Evolutionary conservation across 257 asterid species (phyloP).

Genomic region (Fraxinus anomala): DNA sequence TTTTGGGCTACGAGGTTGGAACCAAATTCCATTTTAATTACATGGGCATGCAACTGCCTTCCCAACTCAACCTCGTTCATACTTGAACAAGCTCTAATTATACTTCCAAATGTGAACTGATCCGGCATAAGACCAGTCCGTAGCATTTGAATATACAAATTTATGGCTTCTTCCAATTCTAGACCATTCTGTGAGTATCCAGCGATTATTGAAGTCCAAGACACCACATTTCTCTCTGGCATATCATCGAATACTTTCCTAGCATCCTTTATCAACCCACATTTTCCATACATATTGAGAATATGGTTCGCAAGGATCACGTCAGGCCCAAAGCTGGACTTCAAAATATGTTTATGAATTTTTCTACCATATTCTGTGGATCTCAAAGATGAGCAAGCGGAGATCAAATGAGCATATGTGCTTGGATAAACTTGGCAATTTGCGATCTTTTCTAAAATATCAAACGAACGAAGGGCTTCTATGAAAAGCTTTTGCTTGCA

Average conservation of each 20-base stretch:
- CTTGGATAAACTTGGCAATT: constrained; percentile 40
- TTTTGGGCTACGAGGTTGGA: constrained; percentile 66
- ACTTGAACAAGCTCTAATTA: constrained; percentile 60
- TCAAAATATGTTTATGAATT: constrained; percentile 48
- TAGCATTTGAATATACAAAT: constrained; percentile 54
- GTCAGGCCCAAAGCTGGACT: constrained; percentile 48
- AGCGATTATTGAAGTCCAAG: constrained; percentile 72
- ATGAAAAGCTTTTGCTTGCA: constrained; percentile 58
- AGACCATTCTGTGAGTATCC: constrained; percentile 61
- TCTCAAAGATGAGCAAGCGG: constrained; percentile 61
- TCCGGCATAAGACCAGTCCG: constrained; percentile 50
- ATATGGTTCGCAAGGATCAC: constrained; percentile 68
- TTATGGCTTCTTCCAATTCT: constrained; percentile 60
- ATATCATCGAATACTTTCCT: constrained; percentile 60
- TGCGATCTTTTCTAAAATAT: constrained; percentile 37
- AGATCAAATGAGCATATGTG: constrained; percentile 55
- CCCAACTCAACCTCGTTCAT: constrained; percentile 45
- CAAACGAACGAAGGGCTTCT: constrained; percentile 56
- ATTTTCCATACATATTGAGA: constrained; percentile 76
- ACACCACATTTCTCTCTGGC: constrained; percentile 63
- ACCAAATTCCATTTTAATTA: constrained; percentile 55
- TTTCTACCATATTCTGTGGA: constrained; percentile 50
- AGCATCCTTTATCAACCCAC: constrained; percentile 61
- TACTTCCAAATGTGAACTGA: constrained; percentile 70
- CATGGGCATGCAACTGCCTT: constrained; percentile 62